A percentile compares a stretch with the other conserved stretches of the same genome.
phyloP scores from a whole-genome alignment of 176 grass and related monocot species.

The Oryza rufipogon region DNA sequence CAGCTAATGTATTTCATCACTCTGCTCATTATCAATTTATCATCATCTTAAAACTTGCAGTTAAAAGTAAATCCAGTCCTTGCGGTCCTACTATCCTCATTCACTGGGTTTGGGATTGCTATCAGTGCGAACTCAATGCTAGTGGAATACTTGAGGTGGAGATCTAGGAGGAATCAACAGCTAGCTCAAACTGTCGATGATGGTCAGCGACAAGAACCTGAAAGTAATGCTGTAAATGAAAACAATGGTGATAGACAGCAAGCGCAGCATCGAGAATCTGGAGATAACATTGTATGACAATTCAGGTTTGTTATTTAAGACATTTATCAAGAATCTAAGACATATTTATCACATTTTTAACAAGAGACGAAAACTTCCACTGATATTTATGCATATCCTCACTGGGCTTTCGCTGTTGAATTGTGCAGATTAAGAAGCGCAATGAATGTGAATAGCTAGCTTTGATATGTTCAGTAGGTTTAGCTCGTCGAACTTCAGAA shows the following conservation, averaged over 20 bases:
- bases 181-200: slow-evolving; percentile 35
- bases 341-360: neutral
- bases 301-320: slow-evolving; percentile 33
- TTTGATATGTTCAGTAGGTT: slow-evolving; percentile 21
- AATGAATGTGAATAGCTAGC: slow-evolving; percentile 23
- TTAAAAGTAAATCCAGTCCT: slow-evolving; percentile 69
- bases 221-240: slow-evolving; percentile 35
- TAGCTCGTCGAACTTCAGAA: slow-evolving; percentile 1
- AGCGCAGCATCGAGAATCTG: slow-evolving; percentile 45
- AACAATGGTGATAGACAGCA: slow-evolving; percentile 42
- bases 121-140: slow-evolving; percentile 87
- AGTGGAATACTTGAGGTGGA: slow-evolving; percentile 82
- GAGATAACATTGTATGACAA: slow-evolving; percentile 40
- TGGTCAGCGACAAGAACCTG: slow-evolving; percentile 38
- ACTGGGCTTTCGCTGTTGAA: neutral
- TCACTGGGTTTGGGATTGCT: slow-evolving; percentile 94
- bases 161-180: slow-evolving; percentile 59
- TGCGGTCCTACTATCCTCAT: slow-evolving; percentile 79
- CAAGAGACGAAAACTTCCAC: neutral
- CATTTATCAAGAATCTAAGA: neutral
- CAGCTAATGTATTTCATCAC: slow-evolving; percentile 2
- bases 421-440: slow-evolving; percentile 20
- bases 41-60: slow-evolving; percentile 53
- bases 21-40: slow-evolving; percentile 10
- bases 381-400: neutral